Percentiles rank a stretch among this genome's conserved stretches.
Conservation (phyloP, 2,329 filamentous ascomycete species). For the Trichoderma gracile region DNA sequence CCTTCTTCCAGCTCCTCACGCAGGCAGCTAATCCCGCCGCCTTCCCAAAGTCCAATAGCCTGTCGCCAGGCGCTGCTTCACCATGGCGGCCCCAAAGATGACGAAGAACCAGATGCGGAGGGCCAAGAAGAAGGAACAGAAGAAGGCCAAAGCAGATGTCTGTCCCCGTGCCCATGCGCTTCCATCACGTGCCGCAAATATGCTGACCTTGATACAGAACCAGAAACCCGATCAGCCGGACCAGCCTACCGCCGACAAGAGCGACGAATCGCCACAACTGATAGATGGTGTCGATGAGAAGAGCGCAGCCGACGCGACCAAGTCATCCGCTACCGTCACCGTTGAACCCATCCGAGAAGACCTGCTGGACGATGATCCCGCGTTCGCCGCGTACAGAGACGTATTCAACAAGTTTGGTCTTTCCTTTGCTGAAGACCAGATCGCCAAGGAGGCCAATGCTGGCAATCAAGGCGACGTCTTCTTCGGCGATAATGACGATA, state of each 20-base stretch:
- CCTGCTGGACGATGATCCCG: conserved; percentile 65
- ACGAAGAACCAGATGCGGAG: conserved; percentile 93
- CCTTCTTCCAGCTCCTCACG: conserved; percentile 41
- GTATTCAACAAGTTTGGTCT: conserved; percentile 80
- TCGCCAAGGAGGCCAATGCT: conserved; percentile 63
- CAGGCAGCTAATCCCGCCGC: conserved; percentile 38
- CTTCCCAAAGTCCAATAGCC: conserved; percentile 33
- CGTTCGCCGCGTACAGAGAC: conserved; percentile 80
- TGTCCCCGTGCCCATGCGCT: background rate
- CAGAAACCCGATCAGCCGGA: background rate
- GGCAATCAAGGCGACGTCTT: conserved; percentile 83
- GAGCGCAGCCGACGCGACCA: conserved; percentile 37
- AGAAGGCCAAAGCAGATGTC: conserved; percentile 64
- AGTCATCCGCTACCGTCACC: conserved; percentile 41
- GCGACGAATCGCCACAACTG: conserved; percentile 4
- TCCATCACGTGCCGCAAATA: background rate
- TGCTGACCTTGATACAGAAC: conserved; percentile 1
- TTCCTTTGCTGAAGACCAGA: conserved; percentile 61
- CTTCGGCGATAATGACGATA: conserved; percentile 80
- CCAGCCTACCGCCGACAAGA: conserved; percentile 7
- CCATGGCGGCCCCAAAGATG: conserved; percentile 69
- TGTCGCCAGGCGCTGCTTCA: conserved; percentile 35
- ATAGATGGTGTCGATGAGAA: conserved; percentile 12
- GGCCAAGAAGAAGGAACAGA: conserved; percentile 92
- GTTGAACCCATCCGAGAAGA: conserved; percentile 62